Conservation (phyloP, 1,284 basidiomycete species). For the Prillingera fragicola region DNA sequence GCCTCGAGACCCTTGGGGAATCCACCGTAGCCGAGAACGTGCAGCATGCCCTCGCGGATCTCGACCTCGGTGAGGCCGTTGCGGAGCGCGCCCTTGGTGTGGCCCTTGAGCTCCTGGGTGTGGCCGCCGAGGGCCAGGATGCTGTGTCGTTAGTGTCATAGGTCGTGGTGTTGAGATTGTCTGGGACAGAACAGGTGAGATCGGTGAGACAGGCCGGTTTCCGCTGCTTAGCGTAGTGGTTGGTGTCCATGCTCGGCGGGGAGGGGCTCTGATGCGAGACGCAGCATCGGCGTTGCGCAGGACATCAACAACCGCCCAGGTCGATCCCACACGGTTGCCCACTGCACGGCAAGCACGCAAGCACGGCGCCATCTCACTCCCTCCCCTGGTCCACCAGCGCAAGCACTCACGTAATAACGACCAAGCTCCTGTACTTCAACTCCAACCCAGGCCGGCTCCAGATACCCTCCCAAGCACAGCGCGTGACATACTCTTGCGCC, state of each 20-base stretch:
- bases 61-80: conserved; percentile 19
- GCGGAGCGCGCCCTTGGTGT: conserved; percentile 16
- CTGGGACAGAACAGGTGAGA: no score
- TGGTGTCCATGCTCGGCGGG: no score
- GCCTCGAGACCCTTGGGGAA: conserved; percentile 20
- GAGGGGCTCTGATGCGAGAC: no score
- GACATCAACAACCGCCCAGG: no score
- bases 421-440: conserved; percentile 21
- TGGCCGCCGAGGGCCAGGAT: conserved; percentile 19
- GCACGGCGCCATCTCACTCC: no score
- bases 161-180: no score
- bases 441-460: conserved; percentile 18
- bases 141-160: conserved; percentile 14
- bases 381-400: no score
- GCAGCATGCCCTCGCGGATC: conserved; percentile 19
- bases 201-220: no score
- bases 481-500: conserved; percentile 21
- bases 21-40: conserved; percentile 19
- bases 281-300: no score
- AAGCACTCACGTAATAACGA: conserved; percentile 22
- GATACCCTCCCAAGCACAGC: conserved; percentile 17
- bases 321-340: no score
- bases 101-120: conserved; percentile 15
- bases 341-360: no score
- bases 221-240: no score